Base-by-base conservation (phyloP, 2,329 filamentous ascomycete species). In the Ophiostoma ulmi region DNA sequence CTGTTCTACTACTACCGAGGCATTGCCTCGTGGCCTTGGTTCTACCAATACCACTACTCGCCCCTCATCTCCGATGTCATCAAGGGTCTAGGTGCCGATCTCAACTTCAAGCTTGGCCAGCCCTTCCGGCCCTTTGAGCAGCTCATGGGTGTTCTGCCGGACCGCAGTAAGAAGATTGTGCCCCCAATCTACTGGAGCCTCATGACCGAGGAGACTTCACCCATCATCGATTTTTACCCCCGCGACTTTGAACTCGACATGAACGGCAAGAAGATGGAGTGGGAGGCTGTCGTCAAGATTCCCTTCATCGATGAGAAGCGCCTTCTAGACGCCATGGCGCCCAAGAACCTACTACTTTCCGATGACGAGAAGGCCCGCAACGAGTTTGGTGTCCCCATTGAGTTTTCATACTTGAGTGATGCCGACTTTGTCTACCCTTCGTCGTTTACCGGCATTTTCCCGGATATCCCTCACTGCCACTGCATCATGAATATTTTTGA, bases 261-360 rank as follows among this genome's bases (percentile, higher is more conserved):
- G 95, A 98, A 99, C 76, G 96, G 95, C 72, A 99, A 99, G 83
- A 99, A 97, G 82, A 96, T 97, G 91, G 96, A 99, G 74, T 99
- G 95, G 95, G 95, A 99, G 78, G 95, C 95, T 38, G 94, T 99
- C 52, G 93, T 99, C 74, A 99, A 98, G 80, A 99, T 99, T 77
- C 95, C 95, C 0, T 99, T 99, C 80, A 99, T 99, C 74, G 93
- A 99, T 72, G 94, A 99, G 79, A 88, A 90, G 76, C 88, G 95
- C 36, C 83, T 99, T 2, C 84, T 99, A 70, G 81, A 84, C 52
- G 95, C 94, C 8, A 97, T 99, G 91, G 90, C 86, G 20, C 89
- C 93, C 7, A 93, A 90, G 78, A 94, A 98, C 74, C 83, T 89
- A 61, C 81, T 91, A 1, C 84, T 99, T n/a, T 88, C 88, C 3